Percentiles rank a stretch among this genome's conserved stretches.
Evolutionary conservation across 2,329 filamentous ascomycete genomes (phyloP).

Genomic region (Colletotrichum sp.): DNA sequence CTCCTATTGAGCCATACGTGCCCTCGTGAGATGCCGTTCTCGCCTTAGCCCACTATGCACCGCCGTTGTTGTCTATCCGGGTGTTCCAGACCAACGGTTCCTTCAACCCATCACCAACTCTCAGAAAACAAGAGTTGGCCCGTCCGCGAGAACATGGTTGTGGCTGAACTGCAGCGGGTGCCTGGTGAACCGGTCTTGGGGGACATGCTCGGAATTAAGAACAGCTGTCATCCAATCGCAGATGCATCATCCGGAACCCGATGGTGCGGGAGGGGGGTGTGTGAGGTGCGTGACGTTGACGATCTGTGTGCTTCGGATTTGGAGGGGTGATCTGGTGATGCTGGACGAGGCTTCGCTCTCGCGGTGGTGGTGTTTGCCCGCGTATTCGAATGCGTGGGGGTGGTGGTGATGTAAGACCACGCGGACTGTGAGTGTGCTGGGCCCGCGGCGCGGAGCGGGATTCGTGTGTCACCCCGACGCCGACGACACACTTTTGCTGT

Average conservation of each 20-base stretch:
- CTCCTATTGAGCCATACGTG: neutral
- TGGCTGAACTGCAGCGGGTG: neutral
- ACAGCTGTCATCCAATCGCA: neutral
- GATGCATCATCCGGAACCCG: neutral
- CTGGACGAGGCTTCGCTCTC: neutral
- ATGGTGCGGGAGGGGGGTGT: neutral
- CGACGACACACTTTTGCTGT: neutral
- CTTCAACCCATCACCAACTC: neutral
- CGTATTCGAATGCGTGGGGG: neutral
- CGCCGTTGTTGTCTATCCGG: neutral
- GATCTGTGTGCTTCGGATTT: neutral
- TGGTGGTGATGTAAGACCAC: neutral
- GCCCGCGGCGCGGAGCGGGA: neutral
- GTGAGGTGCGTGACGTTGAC: neutral
- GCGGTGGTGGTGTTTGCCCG: neutral
- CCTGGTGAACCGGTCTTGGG: neutral
- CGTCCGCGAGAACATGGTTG: neutral
- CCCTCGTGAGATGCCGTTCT: neutral
- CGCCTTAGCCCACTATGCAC: neutral
- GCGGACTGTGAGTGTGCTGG: neutral
- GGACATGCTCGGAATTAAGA: neutral
- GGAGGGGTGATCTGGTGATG: neutral
- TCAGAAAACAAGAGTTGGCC: slow-evolving; percentile 10
- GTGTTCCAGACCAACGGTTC: neutral
- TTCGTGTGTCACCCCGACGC: neutral